phyloP scores from a whole-genome alignment of 2,329 filamentous ascomycete species.

The Colletotrichum sp. region DNA sequence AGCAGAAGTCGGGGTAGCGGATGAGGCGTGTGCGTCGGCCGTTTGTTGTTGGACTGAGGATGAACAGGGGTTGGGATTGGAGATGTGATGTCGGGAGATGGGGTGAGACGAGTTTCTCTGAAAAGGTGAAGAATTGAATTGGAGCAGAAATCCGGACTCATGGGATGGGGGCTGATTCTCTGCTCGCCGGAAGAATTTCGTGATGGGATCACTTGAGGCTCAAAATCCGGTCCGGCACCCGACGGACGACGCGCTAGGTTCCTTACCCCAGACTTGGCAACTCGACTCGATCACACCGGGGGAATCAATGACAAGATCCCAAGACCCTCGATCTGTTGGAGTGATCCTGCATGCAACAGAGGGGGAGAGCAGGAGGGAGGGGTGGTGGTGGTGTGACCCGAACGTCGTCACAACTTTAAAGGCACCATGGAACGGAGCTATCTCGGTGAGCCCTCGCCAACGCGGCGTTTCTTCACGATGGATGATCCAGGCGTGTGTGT shows the following conservation, averaged over 20 bases:
- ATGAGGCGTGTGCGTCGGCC: not conserved
- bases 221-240: not conserved
- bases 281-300: not conserved
- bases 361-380: not conserved
- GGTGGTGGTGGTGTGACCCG: not conserved
- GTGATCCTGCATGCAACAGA: not conserved
- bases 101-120: not conserved
- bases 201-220: constrained; percentile 2
- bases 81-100: not conserved
- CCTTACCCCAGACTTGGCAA: constrained; percentile 1
- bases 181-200: not conserved
- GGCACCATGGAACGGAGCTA: not conserved
- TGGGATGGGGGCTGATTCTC: not conserved
- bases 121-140: not conserved
- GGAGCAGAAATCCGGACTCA: not conserved
- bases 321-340: not conserved
- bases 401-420: constrained; percentile 3
- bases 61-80: not conserved
- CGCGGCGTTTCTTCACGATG: not conserved
- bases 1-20: constrained; percentile 14
- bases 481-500: not conserved
- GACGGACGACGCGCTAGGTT: not conserved
- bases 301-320: not conserved
- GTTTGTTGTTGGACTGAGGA: not conserved
- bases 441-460: constrained; percentile 7